These are phyloP conservation scores for Guadua angustifolia DNA, from an alignment of 176 grass and related monocot species.

Conservation along the genomic window DNA sequence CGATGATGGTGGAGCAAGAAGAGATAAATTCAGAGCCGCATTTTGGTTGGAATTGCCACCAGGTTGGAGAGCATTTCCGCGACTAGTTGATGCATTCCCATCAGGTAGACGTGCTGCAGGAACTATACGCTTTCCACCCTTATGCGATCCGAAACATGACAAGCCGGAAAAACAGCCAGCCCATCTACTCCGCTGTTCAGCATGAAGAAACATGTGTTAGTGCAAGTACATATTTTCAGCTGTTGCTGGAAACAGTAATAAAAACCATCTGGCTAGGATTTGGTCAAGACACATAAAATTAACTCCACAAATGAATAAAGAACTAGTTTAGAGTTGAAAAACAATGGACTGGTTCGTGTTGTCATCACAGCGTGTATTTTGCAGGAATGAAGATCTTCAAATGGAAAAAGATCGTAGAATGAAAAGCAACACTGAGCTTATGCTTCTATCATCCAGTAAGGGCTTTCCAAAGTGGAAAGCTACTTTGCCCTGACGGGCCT, in stretches of 20 bases:
- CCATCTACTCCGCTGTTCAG: conserved; percentile 69
- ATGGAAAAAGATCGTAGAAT: not conserved
- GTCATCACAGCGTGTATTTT: not conserved
- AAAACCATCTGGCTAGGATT: not conserved
- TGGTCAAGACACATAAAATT: conserved; percentile 3
- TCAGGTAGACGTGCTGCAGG: conserved; percentile 75
- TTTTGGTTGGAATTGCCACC: conserved; percentile 70
- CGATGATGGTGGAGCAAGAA: conserved; percentile 81
- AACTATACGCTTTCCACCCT: conserved; percentile 75
- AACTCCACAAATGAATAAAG: not conserved
- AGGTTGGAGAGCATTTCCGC: conserved; percentile 60
- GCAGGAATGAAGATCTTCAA: not conserved
- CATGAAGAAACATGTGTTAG: conserved; percentile 37
- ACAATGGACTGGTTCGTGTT: not conserved
- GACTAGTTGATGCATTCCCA: conserved; percentile 55
- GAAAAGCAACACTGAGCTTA: not conserved
- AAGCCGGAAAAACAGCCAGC: conserved; percentile 72
- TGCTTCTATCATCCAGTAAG: not conserved
- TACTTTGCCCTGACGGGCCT: not conserved
- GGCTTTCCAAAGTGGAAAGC: not conserved
- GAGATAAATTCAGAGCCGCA: conserved; percentile 69
- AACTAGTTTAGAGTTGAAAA: conserved; percentile 21
- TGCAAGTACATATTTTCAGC: conserved; percentile 5
- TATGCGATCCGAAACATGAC: conserved; percentile 83
- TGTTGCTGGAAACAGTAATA: conserved; percentile 14